Evolutionary conservation across 2,329 filamentous ascomycete species (phyloP).

Genomic region (Teratosphaeria gauchensis): DNA sequence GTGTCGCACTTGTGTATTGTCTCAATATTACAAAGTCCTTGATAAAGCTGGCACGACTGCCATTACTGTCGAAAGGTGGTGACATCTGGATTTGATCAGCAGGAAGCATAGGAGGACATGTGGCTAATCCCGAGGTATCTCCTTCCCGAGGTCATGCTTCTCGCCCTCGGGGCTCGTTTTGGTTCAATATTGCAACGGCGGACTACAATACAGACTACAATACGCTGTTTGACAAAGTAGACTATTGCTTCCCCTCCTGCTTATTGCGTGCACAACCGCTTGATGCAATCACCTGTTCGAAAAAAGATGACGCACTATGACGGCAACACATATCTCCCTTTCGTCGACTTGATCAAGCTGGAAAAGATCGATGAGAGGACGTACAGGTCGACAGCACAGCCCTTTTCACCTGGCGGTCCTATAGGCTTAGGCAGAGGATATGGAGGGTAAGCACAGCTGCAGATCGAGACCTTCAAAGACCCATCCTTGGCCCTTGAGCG

Average conservation of each 20-base stretch:
- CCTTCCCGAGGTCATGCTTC: neutral
- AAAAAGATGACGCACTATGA: neutral
- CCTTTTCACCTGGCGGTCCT: conserved; percentile 33
- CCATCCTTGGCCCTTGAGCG: too few relatives aligned
- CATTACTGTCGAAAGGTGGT: too few relatives aligned
- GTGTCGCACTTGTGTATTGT: neutral
- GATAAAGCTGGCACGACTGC: too few relatives aligned
- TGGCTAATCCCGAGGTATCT: neutral
- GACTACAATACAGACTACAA: neutral
- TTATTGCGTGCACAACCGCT: neutral
- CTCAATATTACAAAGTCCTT: neutral
- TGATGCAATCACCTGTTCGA: neutral
- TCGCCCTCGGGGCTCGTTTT: neutral
- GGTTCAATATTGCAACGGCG: neutral
- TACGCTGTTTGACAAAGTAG: neutral
- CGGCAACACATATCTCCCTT: conserved; percentile 28
- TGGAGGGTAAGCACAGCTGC: conserved; percentile 44
- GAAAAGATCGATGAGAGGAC: conserved; percentile 32
- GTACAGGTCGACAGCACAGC: conserved; percentile 30
- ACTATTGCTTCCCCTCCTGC: neutral
- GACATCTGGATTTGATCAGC: too few relatives aligned
- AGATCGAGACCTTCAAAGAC: too few relatives aligned
- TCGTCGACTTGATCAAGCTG: conserved; percentile 32
- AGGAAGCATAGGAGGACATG: too few relatives aligned
- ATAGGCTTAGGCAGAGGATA: conserved; percentile 31